Evolutionary conservation across 2,329 filamentous ascomycete genomes (phyloP), one percentile per base, ranked within the genome.

Genomic region (Plectosphaerella cucumerina): DNA sequence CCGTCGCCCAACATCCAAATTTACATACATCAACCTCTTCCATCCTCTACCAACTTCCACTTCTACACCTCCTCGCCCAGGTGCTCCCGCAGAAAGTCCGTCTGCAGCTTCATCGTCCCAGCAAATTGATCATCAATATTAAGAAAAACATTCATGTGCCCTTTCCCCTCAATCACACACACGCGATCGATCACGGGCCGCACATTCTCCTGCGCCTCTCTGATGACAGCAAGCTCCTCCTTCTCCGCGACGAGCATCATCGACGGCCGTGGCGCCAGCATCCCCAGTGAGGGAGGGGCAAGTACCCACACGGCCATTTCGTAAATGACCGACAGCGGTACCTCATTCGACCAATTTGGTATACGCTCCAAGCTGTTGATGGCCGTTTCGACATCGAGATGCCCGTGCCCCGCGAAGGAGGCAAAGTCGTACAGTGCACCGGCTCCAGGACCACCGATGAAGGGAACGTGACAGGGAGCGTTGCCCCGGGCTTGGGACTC

Each of bases 401-500:
- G 26, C 26, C 12, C 26, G 26, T 31, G 26, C 3, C 26, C 26
- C 26, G 26, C 26, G 12, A 31, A 31, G 8, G 26, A 31, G 26
- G 26, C 26, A 31, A 31, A 31, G 26, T 50, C 23, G 49, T 48
- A 11, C 33, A 47, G 44, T 31, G 58, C n/a, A 55, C 54, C 47
- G 63, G 55, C 0, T 57, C 47, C 22, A 49, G 44, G 46, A 48
- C 37, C 21, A 47, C 39, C 22, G 12, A 74, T 52, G 31, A 70
- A 58, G 1, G 69, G 66, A 1, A 76, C 49, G 43, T 59, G 64
- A 48, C 69, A 61, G 0, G 72, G 63, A 31, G 56, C 50, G 52
- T 75, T 74, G 9, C 73, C 72, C 1, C 46, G 49, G 1, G 67
- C 18, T 47, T 67, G 69, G 1, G 69, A 70, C 53, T 69, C 65